These are phyloP conservation scores for Eucalyptus curtisii DNA, from an alignment of 345 rosid species.

Conservation along the genomic window DNA sequence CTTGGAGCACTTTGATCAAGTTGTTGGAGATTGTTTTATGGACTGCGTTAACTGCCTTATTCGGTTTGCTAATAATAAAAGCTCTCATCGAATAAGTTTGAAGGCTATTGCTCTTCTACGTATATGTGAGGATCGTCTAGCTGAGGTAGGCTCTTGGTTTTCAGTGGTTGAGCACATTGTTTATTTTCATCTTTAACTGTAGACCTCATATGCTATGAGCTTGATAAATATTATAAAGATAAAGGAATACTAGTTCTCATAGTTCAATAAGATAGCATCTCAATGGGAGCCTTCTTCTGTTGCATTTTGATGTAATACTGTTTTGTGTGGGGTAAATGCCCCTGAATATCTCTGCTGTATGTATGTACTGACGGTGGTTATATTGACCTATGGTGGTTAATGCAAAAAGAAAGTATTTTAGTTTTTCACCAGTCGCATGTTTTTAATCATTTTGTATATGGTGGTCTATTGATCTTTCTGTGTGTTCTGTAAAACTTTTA, in stretches of 20 bases:
- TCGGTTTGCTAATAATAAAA: constrained; percentile 90
- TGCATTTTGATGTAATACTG: not conserved
- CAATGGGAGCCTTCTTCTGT: not conserved
- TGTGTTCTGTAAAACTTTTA: not conserved
- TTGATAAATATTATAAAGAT: not conserved
- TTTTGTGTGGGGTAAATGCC: not conserved
- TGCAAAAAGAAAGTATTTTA: not conserved
- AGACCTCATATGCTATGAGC: not conserved
- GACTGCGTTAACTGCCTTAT: constrained; percentile 98
- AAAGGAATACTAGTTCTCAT: not conserved
- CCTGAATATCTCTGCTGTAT: not conserved
- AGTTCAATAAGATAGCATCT: not conserved
- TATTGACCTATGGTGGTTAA: not conserved
- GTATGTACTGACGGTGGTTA: not conserved
- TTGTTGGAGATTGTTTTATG: constrained; percentile 98
- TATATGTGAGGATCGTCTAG: constrained; percentile 97
- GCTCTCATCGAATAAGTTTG: constrained; percentile 85
- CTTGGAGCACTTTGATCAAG: constrained; percentile 98
- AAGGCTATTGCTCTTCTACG: constrained; percentile 99
- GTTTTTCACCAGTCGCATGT: not conserved
- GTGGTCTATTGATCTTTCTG: not conserved
- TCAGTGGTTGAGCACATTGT: not conserved
- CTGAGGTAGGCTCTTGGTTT: constrained; percentile 54
- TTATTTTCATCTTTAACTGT: not conserved
- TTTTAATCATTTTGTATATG: not conserved